These are phyloP conservation scores for Orbilia oligospora DNA, from an alignment of 2,329 filamentous ascomycete species.

Conservation along the genomic window DNA sequence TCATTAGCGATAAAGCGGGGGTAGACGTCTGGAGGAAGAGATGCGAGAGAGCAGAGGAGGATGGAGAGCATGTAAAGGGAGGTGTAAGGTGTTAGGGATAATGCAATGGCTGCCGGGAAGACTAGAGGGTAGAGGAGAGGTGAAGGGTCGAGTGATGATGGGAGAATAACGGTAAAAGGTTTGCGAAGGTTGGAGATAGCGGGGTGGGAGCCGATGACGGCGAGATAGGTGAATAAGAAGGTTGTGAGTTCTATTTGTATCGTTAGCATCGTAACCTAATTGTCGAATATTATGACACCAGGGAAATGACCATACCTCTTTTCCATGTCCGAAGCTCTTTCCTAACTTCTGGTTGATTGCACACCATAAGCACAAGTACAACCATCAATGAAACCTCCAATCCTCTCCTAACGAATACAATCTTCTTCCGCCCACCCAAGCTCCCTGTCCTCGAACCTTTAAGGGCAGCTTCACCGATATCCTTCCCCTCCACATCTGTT, in stretches of 20 bases:
- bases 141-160: constrained; percentile 63
- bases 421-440: constrained; percentile 60
- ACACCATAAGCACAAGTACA: constrained; percentile 62
- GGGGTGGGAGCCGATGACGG: constrained; percentile 48
- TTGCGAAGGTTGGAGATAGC: constrained; percentile 53
- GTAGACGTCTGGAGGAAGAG: constrained; percentile 62
- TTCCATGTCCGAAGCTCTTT: constrained; percentile 61
- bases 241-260: constrained; percentile 28
- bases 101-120: constrained; percentile 63
- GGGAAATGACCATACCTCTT: constrained; percentile 60
- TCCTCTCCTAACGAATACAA: constrained; percentile 63
- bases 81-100: constrained; percentile 62
- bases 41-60: constrained; percentile 62
- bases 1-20: constrained; percentile 60
- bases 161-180: constrained; percentile 62
- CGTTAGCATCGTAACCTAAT: constrained; percentile 37
- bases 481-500: constrained; percentile 51
- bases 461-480: constrained; percentile 39
- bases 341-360: constrained; percentile 61
- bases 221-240: constrained; percentile 52
- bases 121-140: constrained; percentile 64
- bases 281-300: constrained; percentile 13
- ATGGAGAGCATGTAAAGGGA: constrained; percentile 62
- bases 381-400: constrained; percentile 63
- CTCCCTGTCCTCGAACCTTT: constrained; percentile 51